These are phyloP conservation scores for Alternaria metachromatica DNA, from an alignment of 2,329 filamentous ascomycete genomes.

Conservation along the genomic window DNA sequence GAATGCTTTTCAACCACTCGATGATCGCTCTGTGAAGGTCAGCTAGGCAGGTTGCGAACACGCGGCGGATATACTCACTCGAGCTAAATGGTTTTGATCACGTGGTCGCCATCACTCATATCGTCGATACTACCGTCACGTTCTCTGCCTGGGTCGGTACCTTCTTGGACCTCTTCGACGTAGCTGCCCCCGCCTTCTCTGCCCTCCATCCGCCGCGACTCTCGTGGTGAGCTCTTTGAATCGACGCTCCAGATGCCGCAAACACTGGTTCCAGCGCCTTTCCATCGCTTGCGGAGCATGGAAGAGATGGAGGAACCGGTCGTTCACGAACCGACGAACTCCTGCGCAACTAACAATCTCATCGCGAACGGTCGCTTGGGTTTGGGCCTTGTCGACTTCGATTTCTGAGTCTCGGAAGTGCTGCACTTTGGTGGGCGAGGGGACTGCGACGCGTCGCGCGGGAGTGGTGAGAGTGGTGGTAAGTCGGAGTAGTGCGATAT, in stretches of 20 bases:
- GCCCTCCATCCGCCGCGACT: neutral
- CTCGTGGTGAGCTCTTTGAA: neutral
- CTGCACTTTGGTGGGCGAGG: neutral
- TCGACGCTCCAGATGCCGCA: neutral
- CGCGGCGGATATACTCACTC: neutral
- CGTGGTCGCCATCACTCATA: neutral
- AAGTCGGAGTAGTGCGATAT: neutral
- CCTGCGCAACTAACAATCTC: neutral
- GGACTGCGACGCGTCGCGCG: neutral
- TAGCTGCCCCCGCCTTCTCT: neutral
- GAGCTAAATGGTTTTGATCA: neutral
- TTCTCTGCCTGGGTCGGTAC: neutral
- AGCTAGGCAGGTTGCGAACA: neutral
- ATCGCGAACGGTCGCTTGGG: neutral
- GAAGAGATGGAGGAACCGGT: neutral
- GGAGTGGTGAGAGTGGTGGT: neutral
- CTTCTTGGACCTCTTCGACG: neutral
- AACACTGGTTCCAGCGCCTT: neutral
- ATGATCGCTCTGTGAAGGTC: neutral
- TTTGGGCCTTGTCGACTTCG: neutral
- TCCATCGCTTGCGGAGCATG: neutral
- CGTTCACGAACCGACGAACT: neutral
- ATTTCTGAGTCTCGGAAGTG: neutral
- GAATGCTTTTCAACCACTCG: neutral
- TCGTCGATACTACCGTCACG: neutral